These are phyloP conservation scores for Mycena sp. DNA, from an alignment of 1,284 basidiomycete species.

Conservation along the genomic window DNA sequence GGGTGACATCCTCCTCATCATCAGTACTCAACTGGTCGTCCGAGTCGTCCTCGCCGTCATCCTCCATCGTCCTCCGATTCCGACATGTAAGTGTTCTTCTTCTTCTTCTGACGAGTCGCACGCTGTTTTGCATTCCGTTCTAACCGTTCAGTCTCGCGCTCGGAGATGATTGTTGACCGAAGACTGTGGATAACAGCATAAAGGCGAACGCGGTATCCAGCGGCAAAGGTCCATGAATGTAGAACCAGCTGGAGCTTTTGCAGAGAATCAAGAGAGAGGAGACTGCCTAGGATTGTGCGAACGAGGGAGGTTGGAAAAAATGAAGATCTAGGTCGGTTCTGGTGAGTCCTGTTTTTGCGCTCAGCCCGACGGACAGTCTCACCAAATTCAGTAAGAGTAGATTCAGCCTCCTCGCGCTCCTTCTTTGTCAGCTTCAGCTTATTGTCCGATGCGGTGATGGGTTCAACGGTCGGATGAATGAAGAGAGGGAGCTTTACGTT, in stretches of 20 bases:
- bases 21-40: not conserved
- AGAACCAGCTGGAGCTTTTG: not conserved
- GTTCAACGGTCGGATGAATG: too few relatives aligned
- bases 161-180: not conserved
- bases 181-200: not conserved
- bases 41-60: too few relatives aligned
- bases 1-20: not conserved
- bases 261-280: not conserved
- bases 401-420: not conserved
- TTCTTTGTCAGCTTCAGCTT: slow-evolving; percentile 2
- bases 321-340: slow-evolving; percentile 4
- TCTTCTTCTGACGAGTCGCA: not conserved
- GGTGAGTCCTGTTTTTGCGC: not conserved
- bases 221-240: not conserved
- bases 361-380: not conserved
- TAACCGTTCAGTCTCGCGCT: not conserved
- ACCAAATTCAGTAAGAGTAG: not conserved
- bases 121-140: not conserved
- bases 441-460: too few relatives aligned
- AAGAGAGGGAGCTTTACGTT: too few relatives aligned
- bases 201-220: not conserved
- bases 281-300: not conserved
- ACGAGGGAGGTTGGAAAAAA: not conserved
- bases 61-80: not conserved
- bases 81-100: not conserved